Percentiles rank a stretch among this genome's conserved stretches.
Conservation (phyloP, 108 stramenopile genomes). For the Skeletonema menzelii region DNA sequence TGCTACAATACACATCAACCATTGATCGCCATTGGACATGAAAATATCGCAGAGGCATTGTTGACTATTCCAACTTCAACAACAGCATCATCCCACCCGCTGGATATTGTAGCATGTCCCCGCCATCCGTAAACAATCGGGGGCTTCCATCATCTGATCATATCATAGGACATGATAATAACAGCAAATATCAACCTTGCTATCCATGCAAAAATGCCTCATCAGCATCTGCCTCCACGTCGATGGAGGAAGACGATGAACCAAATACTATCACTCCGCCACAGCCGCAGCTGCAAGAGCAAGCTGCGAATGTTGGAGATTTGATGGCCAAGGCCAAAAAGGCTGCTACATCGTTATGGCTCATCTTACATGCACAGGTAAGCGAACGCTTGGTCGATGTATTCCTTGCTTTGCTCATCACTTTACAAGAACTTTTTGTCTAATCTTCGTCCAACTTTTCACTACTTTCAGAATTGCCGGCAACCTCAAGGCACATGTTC, state of each 20-base stretch:
- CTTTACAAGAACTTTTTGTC: background rate
- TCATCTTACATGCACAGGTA: conserved; percentile 87
- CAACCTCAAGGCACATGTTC: conserved; percentile 51
- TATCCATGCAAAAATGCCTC: background rate
- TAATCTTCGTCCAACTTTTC: background rate
- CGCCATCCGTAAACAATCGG: conserved; percentile 2
- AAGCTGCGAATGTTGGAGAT: conserved; percentile 46
- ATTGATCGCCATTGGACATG: background rate
- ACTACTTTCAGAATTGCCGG: conserved; percentile 54
- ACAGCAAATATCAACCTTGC: background rate
- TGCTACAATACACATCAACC: background rate
- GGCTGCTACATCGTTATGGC: conserved; percentile 81
- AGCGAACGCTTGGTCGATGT: conserved; percentile 8
- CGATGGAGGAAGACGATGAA: background rate
- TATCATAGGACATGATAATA: background rate
- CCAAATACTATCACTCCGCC: background rate
- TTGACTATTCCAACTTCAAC: background rate
- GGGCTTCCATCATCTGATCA: background rate
- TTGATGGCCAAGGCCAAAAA: conserved; percentile 78
- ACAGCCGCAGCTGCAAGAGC: conserved; percentile 1
- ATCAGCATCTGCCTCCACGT: background rate
- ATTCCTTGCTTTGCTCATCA: conserved; percentile 1
- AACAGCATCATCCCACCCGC: background rate
- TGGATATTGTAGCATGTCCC: background rate
- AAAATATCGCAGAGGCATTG: background rate